Base-by-base conservation (phyloP, 345 rosid species). In the Theobroma cacao region DNA sequence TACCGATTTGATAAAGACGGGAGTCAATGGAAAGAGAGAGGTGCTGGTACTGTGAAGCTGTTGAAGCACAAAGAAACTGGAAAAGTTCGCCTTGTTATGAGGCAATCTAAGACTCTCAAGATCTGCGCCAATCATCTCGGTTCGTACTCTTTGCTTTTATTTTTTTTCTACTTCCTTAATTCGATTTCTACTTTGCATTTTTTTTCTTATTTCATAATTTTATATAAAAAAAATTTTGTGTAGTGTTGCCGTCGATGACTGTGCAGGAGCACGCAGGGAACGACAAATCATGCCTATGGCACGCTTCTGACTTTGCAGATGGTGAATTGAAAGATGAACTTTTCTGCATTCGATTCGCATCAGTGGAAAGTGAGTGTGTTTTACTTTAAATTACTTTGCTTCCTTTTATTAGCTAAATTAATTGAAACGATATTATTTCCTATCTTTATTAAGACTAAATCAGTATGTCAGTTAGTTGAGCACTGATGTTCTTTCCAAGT, bases 121-220 rank as follows among this genome's bases (percentile, higher is more conserved):
- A 94, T 96, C 95, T 96, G 99, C 62, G 99, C 98, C 65, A 96
- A 96, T 83, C 98, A 96, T 89, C 81, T 90, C 1, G 91, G 98
- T 91, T 28, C 60, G 91, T 79, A 53, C n/a, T 24, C 26, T 56
- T 33, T n/a, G n/a, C 30, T 48, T 24, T 24, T n/a, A n/a, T n/a
- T n/a, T 26, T 5, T 30, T 72, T 69, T 30, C 10, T 30, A n/a
- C 15, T 31, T 60, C 13, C 38, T 61, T n/a, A 40, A 41, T 83
- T 56, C 22, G 59, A 22, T 56, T 74, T 28, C 5, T 68, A 14
- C 17, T 45, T 45, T 2, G 2, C 0, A 18, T 68, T 36, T 79
- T 24, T 55, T 2, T 9, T 8, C 38, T 30, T 15, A 14, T 34
- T 63, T 63, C 45, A 34, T 34, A 63, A 8, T 33, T 34, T 63